A percentile compares a stretch with the other conserved stretches of the same genome.
Evolutionary conservation across 352 stramenopile genomes (phyloP).

Genomic region (Phytopythium boreale): DNA sequence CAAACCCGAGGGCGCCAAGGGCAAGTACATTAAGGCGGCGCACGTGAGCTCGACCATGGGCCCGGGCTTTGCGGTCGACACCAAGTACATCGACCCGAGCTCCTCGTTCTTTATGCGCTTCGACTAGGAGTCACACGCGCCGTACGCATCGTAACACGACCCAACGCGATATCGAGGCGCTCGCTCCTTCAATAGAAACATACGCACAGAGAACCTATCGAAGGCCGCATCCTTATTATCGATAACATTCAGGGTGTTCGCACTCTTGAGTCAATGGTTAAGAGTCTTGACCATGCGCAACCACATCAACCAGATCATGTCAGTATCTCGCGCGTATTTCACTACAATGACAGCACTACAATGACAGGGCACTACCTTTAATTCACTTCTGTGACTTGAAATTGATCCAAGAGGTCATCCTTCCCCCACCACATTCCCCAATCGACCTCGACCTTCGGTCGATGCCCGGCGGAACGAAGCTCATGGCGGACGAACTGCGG

Average conservation of each 20-base stretch:
- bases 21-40: conserved; percentile 91
- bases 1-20: conserved; percentile 92
- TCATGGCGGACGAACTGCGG: conserved; percentile 66
- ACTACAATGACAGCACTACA: too few species aligned
- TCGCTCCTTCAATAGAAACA: conserved; percentile 8
- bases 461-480: conserved; percentile 22
- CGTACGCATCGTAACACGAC: not conserved
- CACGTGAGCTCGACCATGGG: conserved; percentile 88
- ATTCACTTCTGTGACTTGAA: not conserved
- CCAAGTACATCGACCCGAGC: conserved; percentile 81
- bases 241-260: too few species aligned
- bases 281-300: not conserved
- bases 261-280: too few species aligned
- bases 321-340: not conserved
- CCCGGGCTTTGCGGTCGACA: conserved; percentile 70
- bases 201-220: not conserved
- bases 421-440: not conserved
- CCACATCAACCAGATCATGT: not conserved
- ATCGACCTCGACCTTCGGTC: not conserved
- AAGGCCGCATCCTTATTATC: not conserved
- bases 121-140: conserved; percentile 36
- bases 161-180: not conserved
- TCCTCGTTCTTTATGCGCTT: conserved; percentile 87
- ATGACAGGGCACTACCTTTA: not conserved
- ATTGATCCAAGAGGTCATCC: not conserved